Evolutionary conservation across 306 rosid species (phyloP), one percentile per base, ranked within the genome.

Genomic region (Phaseolus lunatus): DNA sequence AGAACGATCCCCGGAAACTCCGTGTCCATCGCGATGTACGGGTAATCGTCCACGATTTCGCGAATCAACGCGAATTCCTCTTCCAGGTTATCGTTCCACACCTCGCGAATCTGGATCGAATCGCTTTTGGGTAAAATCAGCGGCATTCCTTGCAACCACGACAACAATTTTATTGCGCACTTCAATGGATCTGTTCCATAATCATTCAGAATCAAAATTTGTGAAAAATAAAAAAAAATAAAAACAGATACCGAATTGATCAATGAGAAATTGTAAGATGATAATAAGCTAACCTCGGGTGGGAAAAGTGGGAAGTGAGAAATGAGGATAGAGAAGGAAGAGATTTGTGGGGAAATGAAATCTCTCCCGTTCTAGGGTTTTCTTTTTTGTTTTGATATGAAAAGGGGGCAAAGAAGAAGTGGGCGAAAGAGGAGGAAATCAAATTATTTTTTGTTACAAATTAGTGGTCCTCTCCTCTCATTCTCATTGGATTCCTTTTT

Each of bases 361-460:
- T 67, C 86, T 82, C 89, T 82, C 80, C 84, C 82, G 73, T 79
- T 70, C 80, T 79, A 82, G 88, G 88, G 86, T 82, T 85, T 81
- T 70, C 58, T 76, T 70, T 61, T 67, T 45, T 58, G 7, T 58
- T 69, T 52, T 61, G 81, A 20, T 71, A 72, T 65, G 23, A 22
- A 63, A 68, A 44, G 27, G 75, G 50, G 44, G 8, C 13, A 44
- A 63, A 62, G 54, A 41, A 13, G 72, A 80, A 44, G 39, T 63
- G 39, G 68, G 79, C 61, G 22, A 33, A n/a, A 23, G 54, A 27
- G 75, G 23, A 53, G 11, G 39, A 61, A 41, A 23, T 57, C 76
- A 74, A 4, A 11, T 16, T 82, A 47, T 56, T 82, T 78, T 81
- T 78, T 39, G 66, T 62, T 56, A 24, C 22, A 50, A 65, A 56